Conservation (phyloP, 2,329 filamentous ascomycete genomes). For the Penicillium sumatraense region DNA sequence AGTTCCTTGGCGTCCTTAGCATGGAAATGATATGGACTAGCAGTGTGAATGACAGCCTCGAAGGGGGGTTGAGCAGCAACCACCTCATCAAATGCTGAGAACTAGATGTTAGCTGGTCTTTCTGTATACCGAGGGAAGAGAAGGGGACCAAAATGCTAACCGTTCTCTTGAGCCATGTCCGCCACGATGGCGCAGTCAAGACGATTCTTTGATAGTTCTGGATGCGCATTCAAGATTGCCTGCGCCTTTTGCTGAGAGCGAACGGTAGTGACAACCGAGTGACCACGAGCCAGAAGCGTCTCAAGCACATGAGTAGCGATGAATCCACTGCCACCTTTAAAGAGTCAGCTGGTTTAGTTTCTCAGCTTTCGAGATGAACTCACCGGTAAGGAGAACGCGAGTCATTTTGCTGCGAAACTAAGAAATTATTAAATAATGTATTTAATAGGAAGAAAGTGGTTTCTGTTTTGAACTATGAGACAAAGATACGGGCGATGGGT, state of each 20-base stretch:
- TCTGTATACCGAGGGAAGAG: not conserved
- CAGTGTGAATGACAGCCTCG: slow-evolving; percentile 72
- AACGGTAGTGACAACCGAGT: slow-evolving; percentile 64
- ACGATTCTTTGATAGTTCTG: slow-evolving; percentile 53
- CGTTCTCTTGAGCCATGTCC: slow-evolving; percentile 63
- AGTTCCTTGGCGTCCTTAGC: slow-evolving; percentile 46
- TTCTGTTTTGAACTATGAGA: not conserved
- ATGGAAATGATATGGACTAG: slow-evolving; percentile 71
- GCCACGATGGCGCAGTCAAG: slow-evolving; percentile 67
- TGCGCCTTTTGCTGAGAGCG: slow-evolving; percentile 62
- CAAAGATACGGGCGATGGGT: not conserved
- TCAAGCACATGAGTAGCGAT: slow-evolving; percentile 65
- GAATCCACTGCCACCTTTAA: slow-evolving; percentile 60
- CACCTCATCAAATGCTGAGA: slow-evolving; percentile 66
- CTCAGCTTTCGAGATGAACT: not conserved
- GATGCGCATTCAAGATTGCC: slow-evolving; percentile 43
- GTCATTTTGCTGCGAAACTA: slow-evolving; percentile 2
- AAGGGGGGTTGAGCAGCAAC: slow-evolving; percentile 65
- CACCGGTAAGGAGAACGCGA: slow-evolving; percentile 17
- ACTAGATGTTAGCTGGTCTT: not conserved
- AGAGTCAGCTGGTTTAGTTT: not conserved
- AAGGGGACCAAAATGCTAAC: slow-evolving; percentile 1
- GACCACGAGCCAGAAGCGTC: slow-evolving; percentile 55
- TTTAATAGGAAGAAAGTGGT: not conserved
- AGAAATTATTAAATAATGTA: not conserved